Evolutionary conservation across 768 basidiomycete genomes (phyloP), one percentile per base, ranked within the genome.

Genomic region (Ephemerocybe angulata): DNA sequence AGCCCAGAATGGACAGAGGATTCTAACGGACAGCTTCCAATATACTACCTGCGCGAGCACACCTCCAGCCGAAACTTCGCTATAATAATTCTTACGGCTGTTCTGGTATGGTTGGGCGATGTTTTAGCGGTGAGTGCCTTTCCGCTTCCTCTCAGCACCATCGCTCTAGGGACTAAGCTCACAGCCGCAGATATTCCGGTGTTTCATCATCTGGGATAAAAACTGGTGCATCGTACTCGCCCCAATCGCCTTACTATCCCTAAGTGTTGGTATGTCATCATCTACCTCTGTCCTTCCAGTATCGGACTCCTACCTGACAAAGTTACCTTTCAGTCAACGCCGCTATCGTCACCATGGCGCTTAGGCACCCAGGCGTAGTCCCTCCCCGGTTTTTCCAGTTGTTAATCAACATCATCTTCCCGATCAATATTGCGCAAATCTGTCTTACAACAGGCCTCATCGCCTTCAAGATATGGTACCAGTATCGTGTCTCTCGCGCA

Each of bases 181-280:
- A 19, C 19, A 24, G 13, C 11, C 19, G 10, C 22, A 53, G 52
- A 53, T 53, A 4, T 53, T 42, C 29, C 52, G 52, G 4, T 53
- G 52, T 30, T 43, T 53, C 25, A 19, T 53, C 15, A 43, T 53
- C n/a, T 53, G 52, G 52, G 25, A 35, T 7, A 35, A 25, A 12
- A 53, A 43, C 29, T 53, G 41, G 24, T 53, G 28, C 8, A 33
- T 53, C 27, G 33, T 52, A 19, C 17, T 40, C 10, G 3, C 37
- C 10, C 52, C 41, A 4, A 21, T 30, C 3, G n/a, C 28, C 12
- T 41, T 53, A 22, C 28, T 53, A 24, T 12, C 30, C 40, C 21
- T 53, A 10, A 53, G 52, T 31, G 30, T 53, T 7, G 52, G 52
- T 43, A 43, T 11, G 52, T 30, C 10, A 24, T 11, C 33, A 8